These are phyloP conservation scores for Taxillus chinensis DNA, from an alignment of 164 flowering plant genomes.

Conservation along the genomic window DNA sequence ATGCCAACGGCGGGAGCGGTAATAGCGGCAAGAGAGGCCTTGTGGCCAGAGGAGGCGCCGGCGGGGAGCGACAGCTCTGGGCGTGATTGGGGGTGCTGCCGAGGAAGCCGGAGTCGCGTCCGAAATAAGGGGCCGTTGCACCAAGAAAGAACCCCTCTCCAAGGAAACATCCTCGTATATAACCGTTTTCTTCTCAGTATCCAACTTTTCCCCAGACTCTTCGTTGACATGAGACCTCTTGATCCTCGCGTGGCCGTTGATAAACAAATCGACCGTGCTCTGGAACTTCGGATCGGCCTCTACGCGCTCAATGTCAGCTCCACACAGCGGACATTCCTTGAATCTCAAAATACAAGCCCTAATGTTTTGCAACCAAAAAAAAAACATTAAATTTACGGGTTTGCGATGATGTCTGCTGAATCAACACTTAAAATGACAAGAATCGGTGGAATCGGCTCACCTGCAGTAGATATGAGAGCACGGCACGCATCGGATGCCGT, in stretches of 20 bases:
- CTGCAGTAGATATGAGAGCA: constrained; percentile 91
- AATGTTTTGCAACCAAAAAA: constrained; percentile 4
- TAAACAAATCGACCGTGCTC: constrained; percentile 72
- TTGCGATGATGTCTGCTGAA: not conserved
- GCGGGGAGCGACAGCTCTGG: too few species aligned
- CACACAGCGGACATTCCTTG: constrained; percentile 91
- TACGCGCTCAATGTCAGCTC: constrained; percentile 79
- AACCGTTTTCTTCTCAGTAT: constrained; percentile 33
- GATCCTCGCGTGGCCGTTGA: constrained; percentile 96
- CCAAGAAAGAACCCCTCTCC: constrained; percentile 93
- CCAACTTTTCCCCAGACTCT: constrained; percentile 24
- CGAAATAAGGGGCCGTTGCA: constrained; percentile 96
- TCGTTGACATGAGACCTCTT: constrained; percentile 45
- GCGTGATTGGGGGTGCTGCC: too few species aligned
- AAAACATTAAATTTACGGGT: not conserved
- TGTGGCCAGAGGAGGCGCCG: too few species aligned
- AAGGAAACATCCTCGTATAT: constrained; percentile 85
- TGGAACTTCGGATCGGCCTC: constrained; percentile 73
- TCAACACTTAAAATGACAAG: not conserved
- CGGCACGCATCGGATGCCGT: constrained; percentile 70
- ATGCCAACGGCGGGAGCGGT: too few species aligned
- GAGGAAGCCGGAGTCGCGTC: too few species aligned
- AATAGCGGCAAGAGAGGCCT: too few species aligned
- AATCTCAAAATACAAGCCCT: constrained; percentile 83
- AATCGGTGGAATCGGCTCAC: constrained; percentile 27